Evolutionary conservation across 2,329 filamentous ascomycete species (phyloP).

Genomic region (Tolypocladium guangdongense): DNA sequence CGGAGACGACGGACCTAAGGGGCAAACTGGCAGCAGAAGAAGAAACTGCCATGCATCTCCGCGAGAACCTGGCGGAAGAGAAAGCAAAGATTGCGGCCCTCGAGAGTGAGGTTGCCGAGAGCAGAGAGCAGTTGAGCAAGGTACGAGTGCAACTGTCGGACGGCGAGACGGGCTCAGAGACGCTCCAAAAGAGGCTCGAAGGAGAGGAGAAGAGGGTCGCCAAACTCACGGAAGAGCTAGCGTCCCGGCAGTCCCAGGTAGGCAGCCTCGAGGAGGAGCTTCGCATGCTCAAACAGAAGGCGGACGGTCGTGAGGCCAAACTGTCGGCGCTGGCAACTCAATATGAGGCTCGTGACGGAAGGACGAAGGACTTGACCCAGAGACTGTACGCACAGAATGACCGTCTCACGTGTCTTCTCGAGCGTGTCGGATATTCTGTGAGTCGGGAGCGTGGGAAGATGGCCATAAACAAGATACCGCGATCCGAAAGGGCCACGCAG

Average conservation of each 20-base stretch:
- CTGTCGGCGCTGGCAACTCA: constrained; percentile 41
- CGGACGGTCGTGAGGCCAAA: constrained; percentile 41
- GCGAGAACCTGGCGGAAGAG: constrained; percentile 41
- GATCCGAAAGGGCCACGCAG: constrained; percentile 43
- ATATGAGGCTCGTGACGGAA: constrained; percentile 58
- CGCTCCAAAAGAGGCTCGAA: constrained; percentile 60
- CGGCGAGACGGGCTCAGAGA: constrained; percentile 75
- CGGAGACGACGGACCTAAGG: constrained; percentile 43
- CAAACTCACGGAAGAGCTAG: constrained; percentile 57
- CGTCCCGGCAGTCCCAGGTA: constrained; percentile 63
- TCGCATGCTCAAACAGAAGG: constrained; percentile 54
- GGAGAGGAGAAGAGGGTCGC: constrained; percentile 65
- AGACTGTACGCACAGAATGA: constrained; percentile 76
- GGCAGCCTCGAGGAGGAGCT: constrained; percentile 69
- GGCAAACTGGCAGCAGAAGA: constrained; percentile 43
- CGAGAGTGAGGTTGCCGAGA: constrained; percentile 48
- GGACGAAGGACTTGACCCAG: constrained; percentile 75
- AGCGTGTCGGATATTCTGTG: constrained; percentile 77
- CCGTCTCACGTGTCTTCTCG: constrained; percentile 69
- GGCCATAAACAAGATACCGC: constrained; percentile 60
- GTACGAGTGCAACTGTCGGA: constrained; percentile 65
- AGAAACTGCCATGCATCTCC: constrained; percentile 36
- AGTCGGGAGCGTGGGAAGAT: constrained; percentile 63
- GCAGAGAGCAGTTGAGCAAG: constrained; percentile 56
- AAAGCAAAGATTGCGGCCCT: constrained; percentile 42